Evolutionary conservation across 2,329 filamentous ascomycete genomes (phyloP).

Genomic region (Trichoderma polysporum): DNA sequence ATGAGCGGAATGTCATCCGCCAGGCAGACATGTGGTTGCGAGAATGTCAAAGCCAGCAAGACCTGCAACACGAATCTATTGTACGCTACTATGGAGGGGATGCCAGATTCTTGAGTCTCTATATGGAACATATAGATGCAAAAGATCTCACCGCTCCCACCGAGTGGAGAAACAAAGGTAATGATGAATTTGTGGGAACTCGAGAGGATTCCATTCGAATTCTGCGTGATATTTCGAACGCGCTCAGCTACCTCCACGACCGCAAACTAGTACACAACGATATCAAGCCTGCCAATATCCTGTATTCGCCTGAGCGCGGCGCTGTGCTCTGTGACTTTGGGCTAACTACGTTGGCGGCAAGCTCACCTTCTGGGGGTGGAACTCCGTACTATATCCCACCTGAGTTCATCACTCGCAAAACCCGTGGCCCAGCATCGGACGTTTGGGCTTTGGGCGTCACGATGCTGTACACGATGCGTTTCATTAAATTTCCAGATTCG

Average conservation of each 20-base stretch:
- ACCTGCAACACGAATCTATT: constrained; percentile 56
- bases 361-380: constrained; percentile 51
- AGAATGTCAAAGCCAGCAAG: constrained; percentile 56
- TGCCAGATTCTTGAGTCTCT: constrained; percentile 58
- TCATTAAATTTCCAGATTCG: constrained; percentile 55
- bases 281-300: constrained; percentile 61
- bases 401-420: constrained; percentile 57
- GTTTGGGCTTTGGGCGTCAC: constrained; percentile 61
- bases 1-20: constrained; percentile 56
- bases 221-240: constrained; percentile 53
- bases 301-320: constrained; percentile 58
- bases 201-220: constrained; percentile 53
- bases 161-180: constrained; percentile 49
- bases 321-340: constrained; percentile 63
- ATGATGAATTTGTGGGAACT: constrained; percentile 51
- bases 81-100: constrained; percentile 59
- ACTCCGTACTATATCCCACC: constrained; percentile 63
- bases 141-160: constrained; percentile 51
- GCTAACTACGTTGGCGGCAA: constrained; percentile 49
- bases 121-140: constrained; percentile 62
- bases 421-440: constrained; percentile 55
- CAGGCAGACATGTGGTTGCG: constrained; percentile 61
- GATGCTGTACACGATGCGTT: constrained; percentile 59
- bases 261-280: constrained; percentile 59
- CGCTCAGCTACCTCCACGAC: constrained; percentile 56